Evolutionary conservation across 768 basidiomycete genomes (phyloP), one percentile per base, ranked within the genome.

Genomic region (Tylopilus rubrobrunneus): DNA sequence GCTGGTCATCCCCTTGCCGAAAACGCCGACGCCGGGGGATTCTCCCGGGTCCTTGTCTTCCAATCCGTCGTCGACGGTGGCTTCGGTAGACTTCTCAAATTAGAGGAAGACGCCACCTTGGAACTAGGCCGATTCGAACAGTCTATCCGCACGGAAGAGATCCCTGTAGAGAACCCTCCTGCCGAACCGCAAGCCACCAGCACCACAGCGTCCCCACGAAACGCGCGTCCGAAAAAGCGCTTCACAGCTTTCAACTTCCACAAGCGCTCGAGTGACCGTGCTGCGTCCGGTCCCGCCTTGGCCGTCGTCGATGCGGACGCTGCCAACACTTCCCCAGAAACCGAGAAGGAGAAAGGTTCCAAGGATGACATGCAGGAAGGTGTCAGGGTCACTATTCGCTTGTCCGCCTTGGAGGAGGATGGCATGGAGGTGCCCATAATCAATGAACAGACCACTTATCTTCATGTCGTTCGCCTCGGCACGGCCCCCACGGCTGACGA

Each of bases 381-480:
- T 12, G 85, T 95, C 33, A 81, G 84, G 56, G 80, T 91, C 17
- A 80, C 83, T 19, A 95, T 98, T 59, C 78, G 83, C 28, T 77
- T 97, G 36, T 87, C 86, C 19, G 94, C 92, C 5, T 74, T 95
- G 28, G 91, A 93, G 52, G 85, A 84, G 45, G 79, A 86, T 33
- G 89, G 86, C 54, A 77, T 78, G 57, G 82, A 82, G 60, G 71
- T 94, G 21, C 70, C 79, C 5, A 79, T 82, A 5, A 77, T 79
- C 5, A 98, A 98, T 63, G 89, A 93, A 56, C 94, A 98, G 68
- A 79, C 83, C 33, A 96, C 93, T 0, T 95, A 94, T 67, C 76
- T 97, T 43, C 88, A 93, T 52, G 80, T 98, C 56, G 83, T 91
- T 15, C 79, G 90, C 17, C 76, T 89, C 56, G 87, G 86, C 0